Evolutionary conservation across 805 yeast genomes (phyloP), one percentile per base, ranked within the genome.

Genomic region (Alloascoidea africana): DNA sequence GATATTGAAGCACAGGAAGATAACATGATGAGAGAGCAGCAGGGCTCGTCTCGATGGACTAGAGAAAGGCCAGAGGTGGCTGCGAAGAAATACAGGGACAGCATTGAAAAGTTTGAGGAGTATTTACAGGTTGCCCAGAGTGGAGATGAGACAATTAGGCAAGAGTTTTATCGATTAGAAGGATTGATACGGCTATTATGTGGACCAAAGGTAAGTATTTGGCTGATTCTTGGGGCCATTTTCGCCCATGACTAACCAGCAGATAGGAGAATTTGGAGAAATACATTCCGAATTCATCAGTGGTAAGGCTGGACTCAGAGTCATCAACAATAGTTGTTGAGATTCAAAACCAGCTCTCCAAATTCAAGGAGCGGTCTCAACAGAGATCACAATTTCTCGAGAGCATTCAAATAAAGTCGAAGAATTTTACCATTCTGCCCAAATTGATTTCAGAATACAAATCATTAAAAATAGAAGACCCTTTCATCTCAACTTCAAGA

Each of bases 81-180:
- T 1, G 66, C 68, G 5, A 44, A 51, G 0, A 60, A 56, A 1
- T 52, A 68, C 3, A 44, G 55, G 35, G 53, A 54, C 3, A 66
- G 66, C 36, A 49, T 76, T 1, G 48, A 50, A 2, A 65, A 65
- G 15, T 58, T 77, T 50, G 62, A 61, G 19, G 51, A 48, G 2
- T 77, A 75, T 47, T 51, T 80, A 14, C 46, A 48, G 1, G 73
- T 72, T 42, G 91, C 94, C 1, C 54, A 58, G 18, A 49, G 58
- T 3, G 81, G 91, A 5, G 94, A 86, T 53, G 53, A 53, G 2
- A 57, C 66, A 2, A 68, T 83, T 0, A 46, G 53, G 4, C 51
- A 55, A 2, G 68, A 69, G 36, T 70, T 73, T 43, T 44, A 51
- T 1, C 62, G 65, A n/a, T 60, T 81, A 36, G 68, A 64, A 39